Evolutionary conservation across 768 basidiomycete species (phyloP).

Genomic region (Basidioascus undulatus): DNA sequence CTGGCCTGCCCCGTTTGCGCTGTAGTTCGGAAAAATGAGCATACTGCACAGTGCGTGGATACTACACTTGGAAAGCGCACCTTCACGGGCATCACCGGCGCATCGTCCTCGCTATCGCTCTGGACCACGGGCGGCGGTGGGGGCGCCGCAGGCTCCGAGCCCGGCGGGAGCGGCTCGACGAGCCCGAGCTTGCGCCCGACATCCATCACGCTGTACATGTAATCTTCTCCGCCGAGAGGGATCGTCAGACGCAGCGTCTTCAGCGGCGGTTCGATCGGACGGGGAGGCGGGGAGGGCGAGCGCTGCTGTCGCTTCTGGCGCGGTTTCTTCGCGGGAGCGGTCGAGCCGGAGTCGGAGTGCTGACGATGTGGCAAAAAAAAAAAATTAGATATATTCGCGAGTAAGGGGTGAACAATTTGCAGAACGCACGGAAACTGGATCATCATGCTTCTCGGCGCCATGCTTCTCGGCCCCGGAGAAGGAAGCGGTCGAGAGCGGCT

Average conservation of each 20-base stretch:
- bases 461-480: too few species aligned
- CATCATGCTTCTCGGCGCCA: too few species aligned
- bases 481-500: too few species aligned
- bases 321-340: conserved; percentile 5
- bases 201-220: conserved; percentile 3
- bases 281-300: conserved; percentile 4
- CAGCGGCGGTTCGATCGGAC: background rate
- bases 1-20: background rate
- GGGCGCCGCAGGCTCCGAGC: background rate
- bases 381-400: too few species aligned
- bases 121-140: background rate
- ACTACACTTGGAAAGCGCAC: background rate
- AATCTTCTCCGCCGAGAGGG: background rate
- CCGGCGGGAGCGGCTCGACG: background rate
- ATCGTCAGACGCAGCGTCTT: conserved; percentile 4
- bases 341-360: too few species aligned
- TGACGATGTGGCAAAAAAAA: too few species aligned
- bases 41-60: background rate
- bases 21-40: background rate
- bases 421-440: too few species aligned
- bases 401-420: too few species aligned
- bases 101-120: background rate
- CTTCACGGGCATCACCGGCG: background rate
- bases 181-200: conserved; percentile 5
- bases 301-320: background rate